A percentile compares a stretch with the other conserved stretches of the same genome.
Evolutionary conservation across 2,329 filamentous ascomycete genomes (phyloP).

Genomic region (Blastomyces percursus): DNA sequence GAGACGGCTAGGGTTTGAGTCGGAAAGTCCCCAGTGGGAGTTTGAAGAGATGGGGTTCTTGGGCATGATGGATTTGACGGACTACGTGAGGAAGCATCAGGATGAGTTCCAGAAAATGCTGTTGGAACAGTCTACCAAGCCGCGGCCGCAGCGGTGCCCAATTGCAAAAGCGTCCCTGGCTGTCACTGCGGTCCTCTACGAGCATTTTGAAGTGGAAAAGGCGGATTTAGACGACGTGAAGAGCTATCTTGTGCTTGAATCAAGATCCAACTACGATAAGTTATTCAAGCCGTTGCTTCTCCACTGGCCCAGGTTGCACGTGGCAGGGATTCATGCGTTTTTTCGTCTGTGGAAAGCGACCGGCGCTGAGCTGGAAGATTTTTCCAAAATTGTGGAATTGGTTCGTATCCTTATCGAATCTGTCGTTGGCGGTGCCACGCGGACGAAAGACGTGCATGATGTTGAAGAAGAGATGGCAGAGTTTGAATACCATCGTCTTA

Average conservation of each 20-base stretch:
- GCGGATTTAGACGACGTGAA: slow-evolving; percentile 68
- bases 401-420: slow-evolving; percentile 83
- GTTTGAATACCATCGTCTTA: slow-evolving; percentile 66
- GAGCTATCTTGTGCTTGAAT: slow-evolving; percentile 63
- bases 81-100: slow-evolving; percentile 85
- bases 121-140: slow-evolving; percentile 71
- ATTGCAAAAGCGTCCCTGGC: slow-evolving; percentile 77
- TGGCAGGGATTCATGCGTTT: slow-evolving; percentile 73
- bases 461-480: slow-evolving; percentile 81
- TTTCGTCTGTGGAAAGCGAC: slow-evolving; percentile 89
- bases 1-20: slow-evolving; percentile 82
- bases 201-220: slow-evolving; percentile 90
- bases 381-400: slow-evolving; percentile 85
- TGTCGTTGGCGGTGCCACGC: slow-evolving; percentile 68
- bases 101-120: slow-evolving; percentile 87
- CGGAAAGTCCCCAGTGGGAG: slow-evolving; percentile 74
- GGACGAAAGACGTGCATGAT: slow-evolving; percentile 73
- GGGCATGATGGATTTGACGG: slow-evolving; percentile 94
- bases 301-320: slow-evolving; percentile 87
- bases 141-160: slow-evolving; percentile 65
- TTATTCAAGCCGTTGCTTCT: slow-evolving; percentile 78
- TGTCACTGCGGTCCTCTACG: slow-evolving; percentile 78
- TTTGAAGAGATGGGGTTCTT: slow-evolving; percentile 80
- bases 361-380: slow-evolving; percentile 72
- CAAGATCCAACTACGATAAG: slow-evolving; percentile 67